Percentiles rank a stretch among this genome's conserved stretches.
Conservation (phyloP, 192 early-diverging fungal genomes). For the Entophlyctis luteolus region DNA sequence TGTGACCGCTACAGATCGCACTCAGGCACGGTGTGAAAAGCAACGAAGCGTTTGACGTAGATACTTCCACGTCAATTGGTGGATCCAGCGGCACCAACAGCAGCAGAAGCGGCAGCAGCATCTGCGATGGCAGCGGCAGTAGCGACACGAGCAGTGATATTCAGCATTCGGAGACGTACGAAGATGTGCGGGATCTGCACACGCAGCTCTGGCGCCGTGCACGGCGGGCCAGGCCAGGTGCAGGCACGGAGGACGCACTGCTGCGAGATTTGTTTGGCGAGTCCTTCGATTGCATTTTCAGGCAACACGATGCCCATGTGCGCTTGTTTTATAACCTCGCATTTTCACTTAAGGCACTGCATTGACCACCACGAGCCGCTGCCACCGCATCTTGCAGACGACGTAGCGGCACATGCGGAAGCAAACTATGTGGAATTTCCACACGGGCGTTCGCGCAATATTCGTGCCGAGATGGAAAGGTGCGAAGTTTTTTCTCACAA, state of each 20-base stretch:
- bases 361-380: constrained; percentile 10
- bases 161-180: constrained; percentile 23
- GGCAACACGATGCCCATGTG: not conserved
- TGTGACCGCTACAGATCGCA: too few species aligned
- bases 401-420: not conserved
- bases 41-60: too few species aligned
- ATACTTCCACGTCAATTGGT: not conserved
- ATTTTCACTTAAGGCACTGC: not conserved
- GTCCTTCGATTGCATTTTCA: constrained; percentile 20
- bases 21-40: too few species aligned
- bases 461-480: not conserved
- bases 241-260: not conserved
- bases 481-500: not conserved
- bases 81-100: not conserved
- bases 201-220: constrained; percentile 12
- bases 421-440: constrained; percentile 20
- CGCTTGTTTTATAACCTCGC: not conserved
- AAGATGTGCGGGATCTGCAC: constrained; percentile 23
- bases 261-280: constrained; percentile 15
- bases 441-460: not conserved
- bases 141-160: too few species aligned
- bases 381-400: not conserved
- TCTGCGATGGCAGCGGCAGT: too few species aligned
- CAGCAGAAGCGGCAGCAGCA: not conserved
- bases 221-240: not conserved